Base-by-base conservation (phyloP, 2,329 filamentous ascomycete genomes). In the Pseudogymnoascus sp. region DNA sequence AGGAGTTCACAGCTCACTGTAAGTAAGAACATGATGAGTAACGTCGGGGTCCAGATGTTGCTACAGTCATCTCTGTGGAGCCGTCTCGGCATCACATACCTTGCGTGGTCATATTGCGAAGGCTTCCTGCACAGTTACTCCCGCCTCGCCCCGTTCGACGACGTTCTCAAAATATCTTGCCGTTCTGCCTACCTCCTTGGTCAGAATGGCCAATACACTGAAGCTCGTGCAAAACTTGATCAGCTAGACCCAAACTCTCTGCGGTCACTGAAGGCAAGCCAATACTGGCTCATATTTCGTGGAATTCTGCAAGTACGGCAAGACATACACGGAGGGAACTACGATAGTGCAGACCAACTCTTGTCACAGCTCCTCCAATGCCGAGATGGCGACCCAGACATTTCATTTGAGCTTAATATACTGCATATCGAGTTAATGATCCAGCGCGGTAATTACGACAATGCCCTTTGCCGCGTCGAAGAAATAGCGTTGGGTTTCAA, bases 1-100 rank as follows among this genome's bases (percentile, higher is more conserved):
- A 88, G 92, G 71, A 89, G 90, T 67, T 91, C 90, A 0, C 90
- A 95, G 69, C 78, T 96, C 28, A 88, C 92, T 65, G 81, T 93
- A n/a, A 87, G 87, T 63, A 88, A 88, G 68, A 87, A 90, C 67
- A 82, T 95, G 71, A 84, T 83, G 69, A 85, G 80, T 69, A 87
- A 90, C 74, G 84, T 91, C 68, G 90, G 90, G 0, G 83, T 87
- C 0, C 87, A 93, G 68, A 82, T 92, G 65, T 81, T 91, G 2
- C 80, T 96, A 44, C 82, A 85, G 59, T 87, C 89, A 31, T 82
- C 90, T 0, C 74, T 95, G 1, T 96, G 90, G 82, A 86, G 87
- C 61, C 83, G 93, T 38, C 81, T 96, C 33, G 93, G 91, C 72
- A 76, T 82, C 64, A 72, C 80, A 0, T 77, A 79, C 26, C 72